A percentile compares a stretch with the other conserved stretches of the same genome.
Evolutionary conservation across 495 filamentous ascomycete genomes (phyloP).

Genomic region (Xylaria telfairii): DNA sequence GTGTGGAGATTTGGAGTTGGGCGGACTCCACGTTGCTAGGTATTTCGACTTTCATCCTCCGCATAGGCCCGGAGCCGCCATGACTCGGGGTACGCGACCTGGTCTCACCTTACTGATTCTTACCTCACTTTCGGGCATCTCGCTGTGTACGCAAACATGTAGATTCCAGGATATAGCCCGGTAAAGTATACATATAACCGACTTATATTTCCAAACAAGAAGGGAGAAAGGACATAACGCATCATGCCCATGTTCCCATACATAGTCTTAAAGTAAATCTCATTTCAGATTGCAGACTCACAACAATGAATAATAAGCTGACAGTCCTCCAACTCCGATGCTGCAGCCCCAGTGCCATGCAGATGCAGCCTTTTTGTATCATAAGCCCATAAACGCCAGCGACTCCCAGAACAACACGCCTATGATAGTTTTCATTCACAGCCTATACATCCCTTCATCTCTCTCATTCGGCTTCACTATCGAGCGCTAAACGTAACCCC

Average conservation of each 20-base stretch:
- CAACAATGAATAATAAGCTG: background rate
- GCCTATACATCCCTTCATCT: no score
- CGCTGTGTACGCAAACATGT: background rate
- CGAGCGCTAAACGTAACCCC: background rate
- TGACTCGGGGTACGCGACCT: background rate
- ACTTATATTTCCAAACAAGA: background rate
- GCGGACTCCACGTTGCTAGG: background rate
- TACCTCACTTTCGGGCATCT: background rate
- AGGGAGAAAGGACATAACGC: background rate
- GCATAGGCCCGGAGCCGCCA: background rate
- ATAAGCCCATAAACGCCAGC: background rate
- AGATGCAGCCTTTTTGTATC: background rate
- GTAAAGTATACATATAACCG: background rate
- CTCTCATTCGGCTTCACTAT: background rate
- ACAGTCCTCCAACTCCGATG: constrained; percentile 12
- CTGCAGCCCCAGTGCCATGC: background rate
- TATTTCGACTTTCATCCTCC: background rate
- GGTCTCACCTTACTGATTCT: background rate
- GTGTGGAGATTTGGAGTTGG: constrained; percentile 3
- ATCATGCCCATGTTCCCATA: background rate
- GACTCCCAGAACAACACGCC: background rate
- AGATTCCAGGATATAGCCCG: background rate
- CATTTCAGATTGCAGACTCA: background rate
- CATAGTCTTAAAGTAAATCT: background rate
- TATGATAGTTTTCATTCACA: background rate